Evolutionary conservation across 2,329 filamentous ascomycete species (phyloP), one percentile per base, ranked within the genome.

Genomic region (Geosmithia morbida): DNA sequence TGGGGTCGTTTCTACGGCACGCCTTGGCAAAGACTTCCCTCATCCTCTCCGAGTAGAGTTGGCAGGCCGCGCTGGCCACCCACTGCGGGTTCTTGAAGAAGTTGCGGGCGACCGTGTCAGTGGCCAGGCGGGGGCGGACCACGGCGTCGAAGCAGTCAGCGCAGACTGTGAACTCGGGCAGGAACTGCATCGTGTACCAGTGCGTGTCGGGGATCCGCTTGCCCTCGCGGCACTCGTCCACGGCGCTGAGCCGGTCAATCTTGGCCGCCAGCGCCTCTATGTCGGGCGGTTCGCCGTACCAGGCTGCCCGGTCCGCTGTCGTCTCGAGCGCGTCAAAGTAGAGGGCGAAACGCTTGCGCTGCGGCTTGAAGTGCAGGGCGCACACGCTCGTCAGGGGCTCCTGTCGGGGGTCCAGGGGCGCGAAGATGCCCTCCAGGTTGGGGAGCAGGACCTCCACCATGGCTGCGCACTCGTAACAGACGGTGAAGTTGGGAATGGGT

Each of bases 121-220:
- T 67, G 29, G 72, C 67, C 2, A 81, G 64, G 46, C 79, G 68
- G 1, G 88, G 87, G 62, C 75, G 78, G n/a, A 95, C 77, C 1
- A 87, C 75, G 19, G 87, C 80, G 16, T 86, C 77, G 59, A 85
- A 95, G 61, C 89, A 97, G 61, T 90, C 86, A 52, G 85, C 79
- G 62, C 89, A 97, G 3, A 94, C 82, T 1, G 84, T 87, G 56
- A 95, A 79, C 44, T 88, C 77, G 0, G 84, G 85, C 0, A 94
- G 66, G 14, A 76, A 70, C 1, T 84, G 78, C 61, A 94, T 87
- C 48, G 76, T 80, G 61, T 94, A 81, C 89, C 89, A 96, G 40
- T 72, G 67, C 13, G 71, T 74, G 48, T 78, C 73, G n/a, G 69
- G 61, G 2, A 83, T 63, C 4, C 78, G 70, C n/a, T 70, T 74